phyloP scores from a whole-genome alignment of 139 green algal species.

The Closterium sp. region DNA sequence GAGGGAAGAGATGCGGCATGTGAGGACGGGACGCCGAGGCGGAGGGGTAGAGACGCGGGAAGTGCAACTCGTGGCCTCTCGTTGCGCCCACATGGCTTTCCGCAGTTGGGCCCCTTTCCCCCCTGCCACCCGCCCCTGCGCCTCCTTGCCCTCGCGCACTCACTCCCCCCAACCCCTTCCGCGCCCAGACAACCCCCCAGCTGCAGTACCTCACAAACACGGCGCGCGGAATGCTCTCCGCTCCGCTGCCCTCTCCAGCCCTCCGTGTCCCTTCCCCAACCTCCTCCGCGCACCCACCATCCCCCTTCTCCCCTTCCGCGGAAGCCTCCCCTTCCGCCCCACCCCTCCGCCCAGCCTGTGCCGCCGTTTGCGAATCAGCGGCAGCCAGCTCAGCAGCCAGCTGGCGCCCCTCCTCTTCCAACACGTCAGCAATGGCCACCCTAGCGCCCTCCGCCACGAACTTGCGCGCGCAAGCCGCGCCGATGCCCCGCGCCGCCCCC shows the following conservation, averaged over 20 bases:
- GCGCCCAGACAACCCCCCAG: not conserved
- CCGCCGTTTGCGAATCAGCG: not conserved
- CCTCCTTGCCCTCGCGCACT: too few species aligned
- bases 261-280: not conserved
- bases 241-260: not conserved
- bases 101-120: too few species aligned
- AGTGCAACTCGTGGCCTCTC: too few species aligned
- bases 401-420: not conserved
- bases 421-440: slow-evolving; percentile 43
- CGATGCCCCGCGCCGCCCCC: slow-evolving; percentile 36
- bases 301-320: not conserved
- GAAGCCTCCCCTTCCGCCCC: not conserved
- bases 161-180: not conserved
- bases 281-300: not conserved
- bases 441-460: slow-evolving; percentile 51
- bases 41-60: not conserved
- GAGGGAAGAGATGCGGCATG: not conserved
- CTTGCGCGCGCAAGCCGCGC: slow-evolving; percentile 16
- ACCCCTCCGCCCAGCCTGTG: not conserved
- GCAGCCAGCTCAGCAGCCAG: not conserved
- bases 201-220: not conserved
- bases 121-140: too few species aligned
- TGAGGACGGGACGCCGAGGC: not conserved
- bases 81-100: not conserved
- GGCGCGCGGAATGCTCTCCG: not conserved